Evolutionary conservation across 805 yeast species (phyloP).

Genomic region (Cyberlindnera meyerae): DNA sequence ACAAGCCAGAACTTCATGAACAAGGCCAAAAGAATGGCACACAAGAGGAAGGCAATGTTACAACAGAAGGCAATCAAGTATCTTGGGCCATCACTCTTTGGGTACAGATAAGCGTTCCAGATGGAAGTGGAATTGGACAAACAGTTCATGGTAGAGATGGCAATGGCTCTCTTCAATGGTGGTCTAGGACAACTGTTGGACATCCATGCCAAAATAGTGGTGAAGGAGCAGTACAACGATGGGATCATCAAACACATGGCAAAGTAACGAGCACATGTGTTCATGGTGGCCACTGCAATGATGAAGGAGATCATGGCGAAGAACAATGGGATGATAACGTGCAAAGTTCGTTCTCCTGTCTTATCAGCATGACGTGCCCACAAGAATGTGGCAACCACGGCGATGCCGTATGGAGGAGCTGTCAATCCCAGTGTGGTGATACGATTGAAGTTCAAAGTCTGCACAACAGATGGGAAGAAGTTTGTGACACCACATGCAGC

Average conservation of each 20-base stretch:
- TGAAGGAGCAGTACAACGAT: slow-evolving; percentile 49
- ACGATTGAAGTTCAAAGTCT: slow-evolving; percentile 46
- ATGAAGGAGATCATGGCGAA: slow-evolving; percentile 42
- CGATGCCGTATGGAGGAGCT: slow-evolving; percentile 53
- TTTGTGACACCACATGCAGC: slow-evolving; percentile 59
- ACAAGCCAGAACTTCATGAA: slow-evolving; percentile 35
- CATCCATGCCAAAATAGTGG: slow-evolving; percentile 50
- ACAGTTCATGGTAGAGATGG: slow-evolving; percentile 53
- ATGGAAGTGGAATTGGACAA: slow-evolving; percentile 52
- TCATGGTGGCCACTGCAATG: slow-evolving; percentile 44
- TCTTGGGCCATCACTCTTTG: slow-evolving; percentile 39
- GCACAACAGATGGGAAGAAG: slow-evolving; percentile 57
- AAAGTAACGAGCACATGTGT: slow-evolving; percentile 53
- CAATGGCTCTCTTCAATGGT: slow-evolving; percentile 54
- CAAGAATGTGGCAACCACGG: slow-evolving; percentile 44
- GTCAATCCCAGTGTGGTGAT: slow-evolving; percentile 51
- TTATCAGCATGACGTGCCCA: slow-evolving; percentile 55
- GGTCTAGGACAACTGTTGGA: slow-evolving; percentile 54
- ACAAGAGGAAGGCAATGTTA: slow-evolving; percentile 42
- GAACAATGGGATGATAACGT: slow-evolving; percentile 39
- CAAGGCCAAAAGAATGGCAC: slow-evolving; percentile 36
- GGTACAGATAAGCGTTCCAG: slow-evolving; percentile 51
- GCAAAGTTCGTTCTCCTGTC: slow-evolving; percentile 51
- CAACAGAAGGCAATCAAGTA: slow-evolving; percentile 43
- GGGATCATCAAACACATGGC: slow-evolving; percentile 60